Evolutionary conservation across 2,329 filamentous ascomycete species (phyloP).

Genomic region (Ascocoryne sarcoides): DNA sequence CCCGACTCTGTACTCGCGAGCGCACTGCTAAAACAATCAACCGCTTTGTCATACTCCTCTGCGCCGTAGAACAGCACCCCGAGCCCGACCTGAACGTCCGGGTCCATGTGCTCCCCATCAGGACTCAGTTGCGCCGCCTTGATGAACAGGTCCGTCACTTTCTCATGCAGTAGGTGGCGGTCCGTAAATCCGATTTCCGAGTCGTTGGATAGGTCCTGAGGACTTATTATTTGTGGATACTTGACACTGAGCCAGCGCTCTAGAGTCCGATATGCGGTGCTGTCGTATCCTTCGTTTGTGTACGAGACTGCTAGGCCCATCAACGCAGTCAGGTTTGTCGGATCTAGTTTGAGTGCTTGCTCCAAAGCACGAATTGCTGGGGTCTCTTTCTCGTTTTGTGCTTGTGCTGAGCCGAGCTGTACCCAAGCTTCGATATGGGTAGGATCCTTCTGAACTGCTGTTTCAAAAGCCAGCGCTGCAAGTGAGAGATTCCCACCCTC

Average conservation of each 20-base stretch:
- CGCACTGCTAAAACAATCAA: conserved; percentile 94
- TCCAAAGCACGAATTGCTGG: conserved; percentile 91
- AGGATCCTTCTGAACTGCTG: conserved; percentile 83
- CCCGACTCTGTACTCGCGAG: conserved; percentile 79
- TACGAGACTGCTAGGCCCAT: conserved; percentile 97
- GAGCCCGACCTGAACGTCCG: conserved; percentile 93
- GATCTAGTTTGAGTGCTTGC: conserved; percentile 79
- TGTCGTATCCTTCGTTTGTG: conserved; percentile 98
- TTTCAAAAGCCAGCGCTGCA: conserved; percentile 90
- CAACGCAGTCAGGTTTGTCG: conserved; percentile 76
- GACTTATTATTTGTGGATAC: conserved; percentile 75
- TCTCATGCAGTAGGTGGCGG: conserved; percentile 77
- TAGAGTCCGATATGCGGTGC: conserved; percentile 88
- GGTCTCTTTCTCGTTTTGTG: conserved; percentile 97
- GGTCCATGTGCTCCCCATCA: conserved; percentile 91
- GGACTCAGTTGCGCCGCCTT: conserved; percentile 85
- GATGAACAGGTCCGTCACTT: conserved; percentile 86
- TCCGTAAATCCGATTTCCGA: conserved; percentile 93
- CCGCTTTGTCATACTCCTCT: conserved; percentile 96
- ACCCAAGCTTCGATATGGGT: conserved; percentile 90
- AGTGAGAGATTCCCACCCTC: conserved; percentile 91
- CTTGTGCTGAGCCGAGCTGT: conserved; percentile 82
- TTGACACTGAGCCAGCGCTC: conserved; percentile 96
- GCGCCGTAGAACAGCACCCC: conserved; percentile 96
- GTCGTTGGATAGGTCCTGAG: conserved; percentile 52